A percentile compares a stretch with the other conserved stretches of the same genome.
These are phyloP conservation scores for Fusarium phyllophilum DNA, from an alignment of 2,329 filamentous ascomycete species.

Conservation along the genomic window DNA sequence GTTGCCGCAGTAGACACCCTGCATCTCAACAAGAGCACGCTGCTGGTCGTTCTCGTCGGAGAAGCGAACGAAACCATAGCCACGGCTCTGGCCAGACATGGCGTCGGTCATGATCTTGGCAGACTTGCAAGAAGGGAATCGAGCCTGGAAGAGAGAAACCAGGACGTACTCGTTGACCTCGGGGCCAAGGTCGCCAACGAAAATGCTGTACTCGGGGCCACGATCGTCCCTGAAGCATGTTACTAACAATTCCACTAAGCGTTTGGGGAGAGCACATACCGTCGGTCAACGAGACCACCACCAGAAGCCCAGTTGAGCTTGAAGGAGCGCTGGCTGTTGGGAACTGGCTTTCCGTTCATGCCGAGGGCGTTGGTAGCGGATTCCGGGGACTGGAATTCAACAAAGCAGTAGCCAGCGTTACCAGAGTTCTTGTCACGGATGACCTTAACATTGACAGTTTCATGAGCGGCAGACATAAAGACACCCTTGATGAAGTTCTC, in stretches of 20 bases:
- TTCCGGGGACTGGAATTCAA: slow-evolving; percentile 86
- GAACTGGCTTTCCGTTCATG: slow-evolving; percentile 88
- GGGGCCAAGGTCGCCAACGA: slow-evolving; percentile 95
- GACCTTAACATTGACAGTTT: slow-evolving; percentile 98
- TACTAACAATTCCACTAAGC: neutral
- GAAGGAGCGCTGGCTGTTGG: slow-evolving; percentile 94
- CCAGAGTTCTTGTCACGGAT: slow-evolving; percentile 99
- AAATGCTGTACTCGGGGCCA: slow-evolving; percentile 95
- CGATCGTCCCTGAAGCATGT: slow-evolving; percentile 80
- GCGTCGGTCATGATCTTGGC: slow-evolving; percentile 99
- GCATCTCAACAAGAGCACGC: slow-evolving; percentile 96
- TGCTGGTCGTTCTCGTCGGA: slow-evolving; percentile 96
- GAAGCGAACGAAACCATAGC: slow-evolving; percentile 98
- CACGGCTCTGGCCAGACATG: slow-evolving; percentile 95
- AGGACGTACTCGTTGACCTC: slow-evolving; percentile 99
- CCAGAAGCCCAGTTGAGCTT: slow-evolving; percentile 99
- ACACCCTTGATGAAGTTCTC: slow-evolving; percentile 98
- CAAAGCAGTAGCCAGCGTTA: slow-evolving; percentile 98
- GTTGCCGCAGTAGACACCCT: slow-evolving; percentile 98
- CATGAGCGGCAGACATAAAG: slow-evolving; percentile 87
- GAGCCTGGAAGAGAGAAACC: slow-evolving; percentile 95
- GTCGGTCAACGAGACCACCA: slow-evolving; percentile 92
- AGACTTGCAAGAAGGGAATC: slow-evolving; percentile 97
- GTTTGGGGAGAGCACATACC: slow-evolving; percentile 61
- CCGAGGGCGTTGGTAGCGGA: slow-evolving; percentile 91